phyloP scores from a whole-genome alignment of 2,329 filamentous ascomycete species.

The Aspergillus sp. region DNA sequence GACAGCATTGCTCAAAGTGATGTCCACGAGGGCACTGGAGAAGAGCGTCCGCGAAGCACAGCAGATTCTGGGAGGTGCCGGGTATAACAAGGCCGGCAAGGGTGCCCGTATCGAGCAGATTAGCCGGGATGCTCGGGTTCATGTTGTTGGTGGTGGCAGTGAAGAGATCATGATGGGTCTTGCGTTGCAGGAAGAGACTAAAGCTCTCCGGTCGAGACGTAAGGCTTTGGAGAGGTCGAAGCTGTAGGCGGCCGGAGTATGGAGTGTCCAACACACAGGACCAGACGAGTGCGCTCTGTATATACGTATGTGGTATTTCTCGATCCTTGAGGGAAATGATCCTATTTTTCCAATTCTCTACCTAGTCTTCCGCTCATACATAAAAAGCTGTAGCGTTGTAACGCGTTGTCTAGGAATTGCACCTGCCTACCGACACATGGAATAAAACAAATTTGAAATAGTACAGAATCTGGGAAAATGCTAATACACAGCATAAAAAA shows the following conservation, averaged over 20 bases:
- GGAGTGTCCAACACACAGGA: too few relatives aligned
- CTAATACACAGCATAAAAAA: background rate
- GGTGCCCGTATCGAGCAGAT: conserved; percentile 54
- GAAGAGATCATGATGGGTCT: conserved; percentile 41
- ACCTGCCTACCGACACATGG: too few relatives aligned
- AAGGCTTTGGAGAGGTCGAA: conserved; percentile 28
- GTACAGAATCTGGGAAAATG: background rate
- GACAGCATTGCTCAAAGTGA: conserved; percentile 53
- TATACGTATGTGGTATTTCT: too few relatives aligned
- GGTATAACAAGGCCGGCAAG: conserved; percentile 50
- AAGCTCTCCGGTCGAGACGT: conserved; percentile 26
- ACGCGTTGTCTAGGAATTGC: too few relatives aligned
- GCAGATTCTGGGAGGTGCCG: conserved; percentile 54
- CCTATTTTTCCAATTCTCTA: too few relatives aligned
- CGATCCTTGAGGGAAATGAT: too few relatives aligned
- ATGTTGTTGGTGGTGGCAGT: conserved; percentile 40
- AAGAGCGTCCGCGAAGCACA: conserved; percentile 55
- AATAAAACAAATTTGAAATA: too few relatives aligned
- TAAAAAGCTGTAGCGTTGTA: too few relatives aligned
- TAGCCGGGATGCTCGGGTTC: conserved; percentile 51
- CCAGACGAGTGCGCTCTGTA: too few relatives aligned
- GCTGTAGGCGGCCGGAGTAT: conserved; percentile 9
- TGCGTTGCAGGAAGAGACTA: conserved; percentile 29
- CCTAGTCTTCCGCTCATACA: too few relatives aligned
- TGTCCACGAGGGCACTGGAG: conserved; percentile 53